Evolutionary conservation across 306 rosid species (phyloP), one percentile per base, ranked within the genome.

Genomic region (Quercus wislizeni): DNA sequence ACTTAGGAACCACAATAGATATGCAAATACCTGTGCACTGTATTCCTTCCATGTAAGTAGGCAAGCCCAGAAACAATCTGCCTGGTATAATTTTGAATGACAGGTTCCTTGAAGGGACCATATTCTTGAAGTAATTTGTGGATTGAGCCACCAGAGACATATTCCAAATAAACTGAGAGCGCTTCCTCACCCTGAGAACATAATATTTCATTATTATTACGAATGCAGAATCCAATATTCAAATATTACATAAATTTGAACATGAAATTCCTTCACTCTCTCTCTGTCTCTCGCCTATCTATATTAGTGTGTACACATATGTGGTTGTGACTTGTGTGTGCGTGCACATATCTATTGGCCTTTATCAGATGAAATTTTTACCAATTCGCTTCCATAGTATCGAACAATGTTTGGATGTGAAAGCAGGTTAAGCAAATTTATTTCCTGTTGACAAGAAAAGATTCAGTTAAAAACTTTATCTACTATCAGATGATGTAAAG

Each of bases 351-450:
- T 14, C 15, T 64, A 11, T 63, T 72, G 5, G 20, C 73, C 74
- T 74, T 61, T 28, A 69, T 73, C 31, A 80, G n/a, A 30, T 38
- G 5, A 55, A 38, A 38, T 58, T 55, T 83, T 81, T 91, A 95
- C 99, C 98, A 88, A 84, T 86, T 95, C 99, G 85, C 99, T 95
- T 78, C 97, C 98, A 75, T 89, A 80, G 88, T 95, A 95, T 79
- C 89, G 97, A 79, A 95, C 99, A 70, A 95, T 91, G 82, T 93
- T 95, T 49, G 94, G 96, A 82, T 95, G 96, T 21, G 96, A 88
- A 54, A 95, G 91, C 79, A 90, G 90, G 78, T 88, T 91, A 25
- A 95, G 99, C 89, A 95, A 84, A 83, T 86, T 83, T 91, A 93
- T 95, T 89, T 95, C 99, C 99, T 95, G 96, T 68, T 55, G 80